Percentiles rank a stretch among this genome's conserved stretches.
Evolutionary conservation across 1,139 yeast species (phyloP).

Genomic region (Geotrichum fermentans): DNA sequence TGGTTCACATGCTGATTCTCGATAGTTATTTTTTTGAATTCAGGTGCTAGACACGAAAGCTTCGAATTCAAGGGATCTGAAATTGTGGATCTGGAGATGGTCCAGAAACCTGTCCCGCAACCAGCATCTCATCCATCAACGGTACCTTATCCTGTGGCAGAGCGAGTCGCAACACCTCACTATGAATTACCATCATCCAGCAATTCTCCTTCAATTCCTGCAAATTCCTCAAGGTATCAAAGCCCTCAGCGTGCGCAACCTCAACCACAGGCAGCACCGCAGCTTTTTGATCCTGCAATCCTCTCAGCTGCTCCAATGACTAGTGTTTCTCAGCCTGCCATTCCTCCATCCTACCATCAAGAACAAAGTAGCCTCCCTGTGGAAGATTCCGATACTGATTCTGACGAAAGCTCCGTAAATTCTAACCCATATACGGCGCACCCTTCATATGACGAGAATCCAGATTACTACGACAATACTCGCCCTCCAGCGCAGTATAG

Average conservation of each 20-base stretch:
- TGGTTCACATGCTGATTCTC: neutral
- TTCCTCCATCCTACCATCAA: slow-evolving; percentile 1
- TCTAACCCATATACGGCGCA: slow-evolving; percentile 26
- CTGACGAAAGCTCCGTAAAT: slow-evolving; percentile 25
- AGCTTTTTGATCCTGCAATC: slow-evolving; percentile 32
- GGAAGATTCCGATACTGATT: slow-evolving; percentile 7
- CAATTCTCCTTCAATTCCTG: slow-evolving; percentile 6
- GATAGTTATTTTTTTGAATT: slow-evolving; percentile 26
- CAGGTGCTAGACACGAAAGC: slow-evolving; percentile 21
- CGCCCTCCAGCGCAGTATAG: neutral
- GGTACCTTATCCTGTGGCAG: neutral
- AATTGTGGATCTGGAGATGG: slow-evolving; percentile 33
- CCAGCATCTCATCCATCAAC: slow-evolving; percentile 11
- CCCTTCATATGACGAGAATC: slow-evolving; percentile 14
- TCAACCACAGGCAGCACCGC: slow-evolving; percentile 3
- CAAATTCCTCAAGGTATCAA: neutral
- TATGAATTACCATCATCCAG: slow-evolving; percentile 1
- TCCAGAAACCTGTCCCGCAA: slow-evolving; percentile 23
- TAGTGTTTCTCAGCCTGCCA: slow-evolving; percentile 11
- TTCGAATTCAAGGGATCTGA: slow-evolving; percentile 28
- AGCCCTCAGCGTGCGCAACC: slow-evolving; percentile 6
- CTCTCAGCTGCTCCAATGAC: slow-evolving; percentile 25
- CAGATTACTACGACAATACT: slow-evolving; percentile 1
- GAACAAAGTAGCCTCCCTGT: neutral
- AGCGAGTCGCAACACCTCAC: slow-evolving; percentile 3